Base-by-base conservation (phyloP, 2,329 filamentous ascomycete species). In the Colletotrichum costaricense region DNA sequence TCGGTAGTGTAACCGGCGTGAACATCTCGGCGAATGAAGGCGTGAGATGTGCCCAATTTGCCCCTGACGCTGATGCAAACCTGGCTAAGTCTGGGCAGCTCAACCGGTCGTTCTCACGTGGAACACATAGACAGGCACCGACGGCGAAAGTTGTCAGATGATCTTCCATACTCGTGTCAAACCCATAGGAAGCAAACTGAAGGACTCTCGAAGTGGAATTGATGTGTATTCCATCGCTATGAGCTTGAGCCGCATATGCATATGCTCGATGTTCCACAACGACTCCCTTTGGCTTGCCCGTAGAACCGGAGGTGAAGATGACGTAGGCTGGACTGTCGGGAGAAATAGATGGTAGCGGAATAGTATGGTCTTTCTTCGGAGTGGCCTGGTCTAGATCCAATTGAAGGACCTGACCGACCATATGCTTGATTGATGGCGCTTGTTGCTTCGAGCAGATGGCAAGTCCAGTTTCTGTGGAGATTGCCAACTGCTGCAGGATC, bases 121-220 rank as follows among this genome's bases (percentile, higher is more conserved):
- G 89, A 0, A 92, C 83, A 72, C 90, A 92, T 11, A 92, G 83
- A 67, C 88, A 91, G 0, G 88, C 90, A n/a, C 91, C 91, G n/a
- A 85, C 80, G 11, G 87, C 82, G 5, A 92, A 81, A 0, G 88
- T 85, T 0, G 86, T 84, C 9, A 90, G 80, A 0, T 87, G 86
- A 72, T 91, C 89, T 0, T 86, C 78, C 1, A 91, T 80, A 22
- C 85, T 86, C 5, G 86, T 83, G 56, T 91, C 88, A 30, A 89
- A 89, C 1, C 86, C 87, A 74, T 87, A 89, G 4, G 85, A 84
- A 0, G 87, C 88, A 59, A 88, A 88, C 70, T 89, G 87, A 0
- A 73, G 24, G 2, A 71, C 67, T 2, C 67, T 49, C 0, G 62
- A 70, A 22, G 12, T 2, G 1, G n/a, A 6, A 4, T 49, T 14